Base-by-base conservation (phyloP, 2,329 filamentous ascomycete genomes). In the Trichoderma hamatum region DNA sequence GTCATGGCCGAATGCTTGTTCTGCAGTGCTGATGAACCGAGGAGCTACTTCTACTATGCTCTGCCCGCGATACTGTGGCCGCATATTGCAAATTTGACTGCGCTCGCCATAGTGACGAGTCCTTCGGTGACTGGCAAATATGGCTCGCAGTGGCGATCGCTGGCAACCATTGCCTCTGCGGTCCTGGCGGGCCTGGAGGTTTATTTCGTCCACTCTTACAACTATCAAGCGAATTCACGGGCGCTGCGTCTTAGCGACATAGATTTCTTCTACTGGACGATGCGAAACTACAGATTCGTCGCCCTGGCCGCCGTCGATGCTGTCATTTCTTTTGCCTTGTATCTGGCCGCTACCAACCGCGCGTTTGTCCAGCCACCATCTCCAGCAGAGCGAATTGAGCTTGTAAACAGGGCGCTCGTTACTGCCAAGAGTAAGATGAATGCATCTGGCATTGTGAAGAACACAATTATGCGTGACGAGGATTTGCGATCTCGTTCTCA, bases 1-100 rank as follows among this genome's bases (percentile, higher is more conserved):
- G 88, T 90, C 10, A 78, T 98, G 46, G 84, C 89, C 26, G 84
- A 88, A 69, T 98, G 94, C 78, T 86, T 88, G n/a, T 97, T 97
- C 82, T 97, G 94, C 85, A 84, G 82, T 62, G 81, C 88, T n/a
- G 89, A 92, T 69, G 88, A 92, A 59, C 85, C 88, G 5, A 83
- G 82, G 46, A 88, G 86, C 52, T 97, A 94, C 82, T 85, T 97
- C 60, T 86, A 92, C 77, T 98, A 97, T 80, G 90, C 92, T 16
- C 80, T 96, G 0, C 92, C 95, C 0, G 84, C 88, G 30, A 82
- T 97, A 9, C 75, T 94, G 1, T 83, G 88, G 16, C 91, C 92
- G n/a, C 95, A 99, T 80, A 82, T 98, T 10, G 76, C 89, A 59
- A 96, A 97, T 80, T 85, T 97, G 62, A 80, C 88, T 67, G 79